A percentile compares a stretch with the other conserved stretches of the same genome.
Evolutionary conservation across 768 basidiomycete species (phyloP).

Genomic region (Tulasnella sp.): DNA sequence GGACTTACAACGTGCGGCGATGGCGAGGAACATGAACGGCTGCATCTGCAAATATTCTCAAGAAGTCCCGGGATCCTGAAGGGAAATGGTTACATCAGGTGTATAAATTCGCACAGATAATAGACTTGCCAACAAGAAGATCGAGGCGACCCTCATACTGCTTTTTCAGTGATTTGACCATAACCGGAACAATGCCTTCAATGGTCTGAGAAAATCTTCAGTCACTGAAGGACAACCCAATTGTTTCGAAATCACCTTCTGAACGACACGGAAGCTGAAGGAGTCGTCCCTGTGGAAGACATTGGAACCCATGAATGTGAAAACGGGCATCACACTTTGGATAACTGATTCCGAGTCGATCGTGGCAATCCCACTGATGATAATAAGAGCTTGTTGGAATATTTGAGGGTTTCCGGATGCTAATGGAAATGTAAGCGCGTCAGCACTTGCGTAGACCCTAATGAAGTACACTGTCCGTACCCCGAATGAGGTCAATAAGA

Average conservation of each 20-base stretch:
- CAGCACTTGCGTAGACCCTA: neutral
- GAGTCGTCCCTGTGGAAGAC: constrained; percentile 94
- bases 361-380: constrained; percentile 76
- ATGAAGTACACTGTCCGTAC: constrained; percentile 35
- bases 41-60: constrained; percentile 90
- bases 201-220: no score
- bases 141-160: constrained; percentile 47
- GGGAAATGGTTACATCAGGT: neutral
- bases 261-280: constrained; percentile 91
- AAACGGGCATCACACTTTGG: constrained; percentile 94
- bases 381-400: constrained; percentile 82
- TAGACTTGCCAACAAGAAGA: constrained; percentile 45
- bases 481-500: constrained; percentile 77
- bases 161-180: constrained; percentile 69
- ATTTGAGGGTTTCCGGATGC: constrained; percentile 90
- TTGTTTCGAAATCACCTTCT: no score
- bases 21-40: constrained; percentile 87
- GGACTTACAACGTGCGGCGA: constrained; percentile 70
- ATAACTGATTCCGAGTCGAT: constrained; percentile 85
- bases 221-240: no score
- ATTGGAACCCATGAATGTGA: constrained; percentile 99
- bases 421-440: constrained; percentile 28
- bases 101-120: neutral
- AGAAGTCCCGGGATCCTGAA: constrained; percentile 59
- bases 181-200: constrained; percentile 87